Base-by-base conservation (phyloP, 306 rosid genomes). In the Calophaca sinica region DNA sequence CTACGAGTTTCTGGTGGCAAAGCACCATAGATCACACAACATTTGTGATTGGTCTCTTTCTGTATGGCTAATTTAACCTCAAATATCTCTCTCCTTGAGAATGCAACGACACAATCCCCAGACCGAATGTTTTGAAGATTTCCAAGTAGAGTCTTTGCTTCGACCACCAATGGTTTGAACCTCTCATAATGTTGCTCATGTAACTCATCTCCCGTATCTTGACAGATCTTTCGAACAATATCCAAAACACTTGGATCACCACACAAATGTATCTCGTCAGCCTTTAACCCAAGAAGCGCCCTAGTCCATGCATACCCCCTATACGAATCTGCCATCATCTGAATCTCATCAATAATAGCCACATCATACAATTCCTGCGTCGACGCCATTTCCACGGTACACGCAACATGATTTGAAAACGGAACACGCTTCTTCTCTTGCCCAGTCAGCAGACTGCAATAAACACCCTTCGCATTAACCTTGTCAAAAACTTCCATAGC, bases 401-500 rank as follows among this genome's bases (percentile, higher is more conserved):
- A 91, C 3, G 98, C 92, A 49, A 81, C 62, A 70, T 94, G 98
- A 69, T 83, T 86, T 0, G 97, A 89, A 70, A 94, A 94, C 0
- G 96, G 97, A 65, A 94, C 85, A 74, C 4, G 63, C 73, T 94
- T 94, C 87, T 91, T 94, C 68, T 94, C 98, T 71, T 94, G 98
- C 41, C 94, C 97, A 0, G 96, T 91, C 29, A 77, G 78, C 62
- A 94, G 83, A 64, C 91, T 91, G 64, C 98, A 94, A 81, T 94
- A 94, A 61, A 94, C 88, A 13, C 97, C 97, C 50, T 50, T 80
- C 0, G 90, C 87, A 84, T 94, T 94, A 76, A 94, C 94, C 86
- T 91, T 94, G 76, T 94, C 98, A 77, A 94, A 94, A 72, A 94
- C 97, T 81, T 94, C 98, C 98, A 94, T 91, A 33, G 98, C 98